Evolutionary conservation across 2,329 filamentous ascomycete genomes (phyloP), one percentile per base, ranked within the genome.

Genomic region (Fusarium sterilihyphosum): DNA sequence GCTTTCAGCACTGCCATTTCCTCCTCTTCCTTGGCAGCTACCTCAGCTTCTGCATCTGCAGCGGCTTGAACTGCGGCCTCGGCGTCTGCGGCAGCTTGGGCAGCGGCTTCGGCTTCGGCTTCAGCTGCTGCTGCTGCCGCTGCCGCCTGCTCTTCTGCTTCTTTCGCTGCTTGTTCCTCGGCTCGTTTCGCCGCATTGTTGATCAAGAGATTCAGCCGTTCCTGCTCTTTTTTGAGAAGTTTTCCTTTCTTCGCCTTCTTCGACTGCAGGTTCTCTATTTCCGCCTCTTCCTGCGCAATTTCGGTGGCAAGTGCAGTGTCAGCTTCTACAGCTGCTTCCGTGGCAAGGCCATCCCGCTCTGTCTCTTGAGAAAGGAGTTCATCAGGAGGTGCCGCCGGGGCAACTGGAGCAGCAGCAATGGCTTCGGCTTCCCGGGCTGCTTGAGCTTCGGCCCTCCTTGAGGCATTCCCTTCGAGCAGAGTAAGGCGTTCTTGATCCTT

Each of bases 221-320:
- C 76, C 37, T 67, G 65, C 12, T 77, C 76, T 38, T 73, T 77
- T 44, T 61, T 75, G 11, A 76, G 17, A 37, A 77, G 67, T 35
- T 78, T 77, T n/a, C 73, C 72, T 47, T 83, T 84, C 78, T 86
- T 87, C 33, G 64, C 72, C 56, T 75, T 78, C 66, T 78, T 78
- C 5, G 63, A 71, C 33, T 73, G 74, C 10, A 78, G 61, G 9
- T 41, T 49, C 10, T 70, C 71, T 5, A 78, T 57, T 41, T 78
- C 77, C n/a, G 68, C 65, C n/a, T 78, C 77, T 64, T 80, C 79
- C 29, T 73, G 68, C 4, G 73, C 76, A 31, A 72, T 68, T 46
- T 65, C 70, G 8, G 69, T 65, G 26, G 60, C 70, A 7, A 60
- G 58, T 17, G 67, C 72, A 16, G 75, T 65, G 52, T 72, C 76